A percentile compares a stretch with the other conserved stretches of the same genome.
Evolutionary conservation across 2,329 filamentous ascomycete species (phyloP).

Genomic region (Aureobasidium uvarum): DNA sequence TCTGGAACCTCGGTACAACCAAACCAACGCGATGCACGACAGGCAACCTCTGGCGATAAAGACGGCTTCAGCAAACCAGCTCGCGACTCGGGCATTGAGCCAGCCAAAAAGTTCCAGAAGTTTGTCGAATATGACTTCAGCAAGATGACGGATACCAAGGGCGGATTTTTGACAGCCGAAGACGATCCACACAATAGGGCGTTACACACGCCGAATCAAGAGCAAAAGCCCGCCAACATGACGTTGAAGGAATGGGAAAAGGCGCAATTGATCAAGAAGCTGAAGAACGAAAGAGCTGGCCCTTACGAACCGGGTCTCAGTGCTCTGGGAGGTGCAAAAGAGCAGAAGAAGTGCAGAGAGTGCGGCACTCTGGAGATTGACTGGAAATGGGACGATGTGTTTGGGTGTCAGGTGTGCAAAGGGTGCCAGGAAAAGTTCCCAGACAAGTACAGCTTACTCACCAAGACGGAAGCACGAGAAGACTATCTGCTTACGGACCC

Average conservation of each 20-base stretch:
- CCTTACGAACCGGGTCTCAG: conserved; percentile 89
- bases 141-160: conserved; percentile 97
- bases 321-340: conserved; percentile 60
- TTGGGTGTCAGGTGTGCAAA: conserved; percentile 71
- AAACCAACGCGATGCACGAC: conserved; percentile 67
- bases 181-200: conserved; percentile 90
- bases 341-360: conserved; percentile 71
- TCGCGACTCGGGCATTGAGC: conserved; percentile 59
- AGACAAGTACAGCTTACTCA: conserved; percentile 91
- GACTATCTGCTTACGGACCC: conserved; percentile 95
- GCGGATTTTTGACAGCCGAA: conserved; percentile 84
- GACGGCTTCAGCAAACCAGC: conserved; percentile 36
- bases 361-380: conserved; percentile 85
- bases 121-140: conserved; percentile 98
- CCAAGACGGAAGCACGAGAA: conserved; percentile 93
- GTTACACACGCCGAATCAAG: conserved; percentile 58
- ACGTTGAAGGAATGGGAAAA: conserved; percentile 88
- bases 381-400: conserved; percentile 89
- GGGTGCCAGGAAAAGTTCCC: conserved; percentile 84
- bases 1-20: conserved; percentile 52
- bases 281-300: conserved; percentile 72
- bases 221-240: conserved; percentile 81
- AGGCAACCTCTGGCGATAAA: conserved; percentile 38
- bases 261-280: conserved; percentile 67
- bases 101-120: conserved; percentile 84